Evolutionary conservation across 768 basidiomycete species (phyloP).

Genomic region (Cubamyces sp.): DNA sequence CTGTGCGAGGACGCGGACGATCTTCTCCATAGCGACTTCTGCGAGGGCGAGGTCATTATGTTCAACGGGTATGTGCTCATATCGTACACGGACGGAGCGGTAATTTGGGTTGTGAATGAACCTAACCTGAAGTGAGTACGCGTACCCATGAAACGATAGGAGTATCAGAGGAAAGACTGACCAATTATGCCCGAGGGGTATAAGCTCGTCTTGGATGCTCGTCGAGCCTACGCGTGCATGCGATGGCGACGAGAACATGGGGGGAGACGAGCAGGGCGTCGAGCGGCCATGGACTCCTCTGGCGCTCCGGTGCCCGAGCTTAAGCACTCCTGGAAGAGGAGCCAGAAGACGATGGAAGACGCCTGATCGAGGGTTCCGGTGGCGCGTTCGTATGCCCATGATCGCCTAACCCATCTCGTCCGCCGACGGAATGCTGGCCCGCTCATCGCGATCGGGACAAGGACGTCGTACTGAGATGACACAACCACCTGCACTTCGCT

Average conservation of each 20-base stretch:
- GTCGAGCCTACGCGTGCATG: constrained; percentile 1
- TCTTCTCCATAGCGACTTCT: constrained; percentile 9
- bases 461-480: no score
- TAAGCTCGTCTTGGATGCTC: constrained; percentile 16
- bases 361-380: constrained; percentile 1
- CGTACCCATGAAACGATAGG: neutral
- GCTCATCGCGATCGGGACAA: neutral
- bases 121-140: neutral
- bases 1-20: constrained; percentile 13
- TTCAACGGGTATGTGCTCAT: constrained; percentile 19
- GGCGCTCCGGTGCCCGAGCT: neutral
- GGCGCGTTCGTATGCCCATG: neutral
- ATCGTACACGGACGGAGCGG: constrained; percentile 19
- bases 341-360: neutral
- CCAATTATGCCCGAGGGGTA: constrained; percentile 22
- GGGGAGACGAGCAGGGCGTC: neutral
- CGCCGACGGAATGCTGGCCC: neutral
- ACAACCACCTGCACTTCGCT: no score
- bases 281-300: constrained; percentile 7
- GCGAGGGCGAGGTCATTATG: constrained; percentile 12
- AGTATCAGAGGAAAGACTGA: neutral
- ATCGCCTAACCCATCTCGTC: constrained; percentile 1
- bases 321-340: neutral
- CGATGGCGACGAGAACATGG: constrained; percentile 13
- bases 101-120: constrained; percentile 23